Conservation (phyloP, 352 stramenopile genomes). For the Phytophthora hibernalis region DNA sequence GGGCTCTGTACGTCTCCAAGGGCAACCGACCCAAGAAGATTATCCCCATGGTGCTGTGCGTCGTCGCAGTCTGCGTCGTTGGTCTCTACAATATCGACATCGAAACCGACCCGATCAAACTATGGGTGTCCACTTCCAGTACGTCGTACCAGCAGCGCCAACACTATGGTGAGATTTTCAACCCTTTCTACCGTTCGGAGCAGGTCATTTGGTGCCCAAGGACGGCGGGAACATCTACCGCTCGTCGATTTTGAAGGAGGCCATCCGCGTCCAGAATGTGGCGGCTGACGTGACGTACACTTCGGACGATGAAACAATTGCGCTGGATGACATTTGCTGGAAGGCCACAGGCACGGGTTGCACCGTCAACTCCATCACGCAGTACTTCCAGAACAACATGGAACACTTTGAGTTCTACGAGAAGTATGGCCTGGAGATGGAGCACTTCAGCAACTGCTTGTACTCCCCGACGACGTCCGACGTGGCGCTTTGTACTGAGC, state of each 20-base stretch:
- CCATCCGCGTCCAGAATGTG: conserved; percentile 58
- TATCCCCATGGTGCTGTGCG: conserved; percentile 44
- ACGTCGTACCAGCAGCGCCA: conserved; percentile 63
- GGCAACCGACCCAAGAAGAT: conserved; percentile 50
- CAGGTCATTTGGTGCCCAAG: conserved; percentile 69
- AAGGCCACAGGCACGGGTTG: conserved; percentile 66
- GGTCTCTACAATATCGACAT: conserved; percentile 58
- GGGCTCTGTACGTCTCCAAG: conserved; percentile 49
- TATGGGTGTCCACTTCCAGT: conserved; percentile 70
- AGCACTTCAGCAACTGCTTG: conserved; percentile 69
- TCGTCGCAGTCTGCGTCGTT: conserved; percentile 44
- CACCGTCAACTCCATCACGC: conserved; percentile 64
- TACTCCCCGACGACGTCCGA: conserved; percentile 65
- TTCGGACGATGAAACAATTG: conserved; percentile 35
- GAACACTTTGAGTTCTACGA: conserved; percentile 67
- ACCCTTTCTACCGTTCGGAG: conserved; percentile 77
- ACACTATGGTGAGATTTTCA: conserved; percentile 69
- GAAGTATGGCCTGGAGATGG: conserved; percentile 52
- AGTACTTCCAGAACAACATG: conserved; percentile 78
- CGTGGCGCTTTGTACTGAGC: conserved; percentile 50
- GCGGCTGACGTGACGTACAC: conserved; percentile 49
- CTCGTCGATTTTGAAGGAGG: conserved; percentile 56
- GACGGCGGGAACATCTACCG: conserved; percentile 65
- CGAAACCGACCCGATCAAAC: conserved; percentile 68
- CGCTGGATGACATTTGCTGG: conserved; percentile 70